Evolutionary conservation across 768 basidiomycete species (phyloP).

Genomic region (Ramaria rubella): DNA sequence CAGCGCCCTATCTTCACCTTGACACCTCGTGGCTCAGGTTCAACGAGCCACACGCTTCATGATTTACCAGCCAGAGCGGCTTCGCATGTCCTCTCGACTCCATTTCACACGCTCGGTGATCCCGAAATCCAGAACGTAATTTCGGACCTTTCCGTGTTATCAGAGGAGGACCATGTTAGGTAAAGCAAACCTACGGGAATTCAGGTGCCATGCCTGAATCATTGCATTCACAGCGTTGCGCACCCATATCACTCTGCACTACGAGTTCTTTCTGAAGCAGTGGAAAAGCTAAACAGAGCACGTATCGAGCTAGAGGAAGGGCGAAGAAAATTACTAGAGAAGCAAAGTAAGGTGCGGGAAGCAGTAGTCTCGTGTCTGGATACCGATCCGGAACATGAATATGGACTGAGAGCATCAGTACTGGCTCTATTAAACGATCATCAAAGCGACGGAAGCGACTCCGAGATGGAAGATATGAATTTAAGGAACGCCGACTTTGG

Average conservation of each 20-base stretch:
- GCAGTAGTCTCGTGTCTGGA: constrained; percentile 20
- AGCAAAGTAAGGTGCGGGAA: constrained; percentile 44
- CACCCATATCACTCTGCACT: constrained; percentile 65
- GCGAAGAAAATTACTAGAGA: constrained; percentile 47
- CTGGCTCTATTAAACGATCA: not conserved
- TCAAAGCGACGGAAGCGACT: not conserved
- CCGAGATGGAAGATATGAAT: not conserved
- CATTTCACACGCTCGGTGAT: constrained; percentile 76
- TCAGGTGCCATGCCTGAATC: constrained; percentile 25
- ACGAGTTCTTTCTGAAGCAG: constrained; percentile 62
- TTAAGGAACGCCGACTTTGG: not conserved
- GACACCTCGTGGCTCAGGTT: constrained; percentile 8
- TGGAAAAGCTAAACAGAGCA: constrained; percentile 49
- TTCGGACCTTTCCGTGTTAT: constrained; percentile 33
- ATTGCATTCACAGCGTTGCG: constrained; percentile 37
- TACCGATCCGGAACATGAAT: not conserved
- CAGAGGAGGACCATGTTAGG: constrained; percentile 8
- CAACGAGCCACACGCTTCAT: constrained; percentile 8
- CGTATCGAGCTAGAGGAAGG: constrained; percentile 61
- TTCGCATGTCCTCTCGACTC: constrained; percentile 52
- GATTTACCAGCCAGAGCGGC: constrained; percentile 17
- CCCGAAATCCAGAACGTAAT: constrained; percentile 63
- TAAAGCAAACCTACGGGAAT: constrained; percentile 14
- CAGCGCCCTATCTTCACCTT: constrained; percentile 6
- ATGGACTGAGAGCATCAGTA: not conserved